Evolutionary conservation across 768 basidiomycete genomes (phyloP).

Genomic region (Pleurotus tuoliensis): DNA sequence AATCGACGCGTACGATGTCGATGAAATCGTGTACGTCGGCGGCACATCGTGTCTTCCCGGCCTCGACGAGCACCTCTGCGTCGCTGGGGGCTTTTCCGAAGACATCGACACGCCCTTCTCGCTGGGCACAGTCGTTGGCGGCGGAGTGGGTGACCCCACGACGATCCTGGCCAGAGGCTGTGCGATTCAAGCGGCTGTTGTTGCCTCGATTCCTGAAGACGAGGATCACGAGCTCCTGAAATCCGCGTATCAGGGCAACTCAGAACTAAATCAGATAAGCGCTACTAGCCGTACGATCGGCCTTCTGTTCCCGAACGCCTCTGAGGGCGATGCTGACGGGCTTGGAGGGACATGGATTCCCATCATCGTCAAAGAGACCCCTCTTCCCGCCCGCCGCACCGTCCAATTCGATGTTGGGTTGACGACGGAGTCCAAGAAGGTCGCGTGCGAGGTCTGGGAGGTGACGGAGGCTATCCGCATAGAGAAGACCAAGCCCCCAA

Average conservation of each 20-base stretch:
- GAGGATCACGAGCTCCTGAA: slow-evolving; percentile 48
- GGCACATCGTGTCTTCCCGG: slow-evolving; percentile 74
- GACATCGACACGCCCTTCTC: slow-evolving; percentile 63
- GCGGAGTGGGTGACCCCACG: slow-evolving; percentile 73
- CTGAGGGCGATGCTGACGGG: slow-evolving; percentile 32
- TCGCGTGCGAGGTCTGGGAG: slow-evolving; percentile 78
- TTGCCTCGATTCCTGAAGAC: slow-evolving; percentile 44
- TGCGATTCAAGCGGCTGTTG: slow-evolving; percentile 66
- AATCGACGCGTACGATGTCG: slow-evolving; percentile 63
- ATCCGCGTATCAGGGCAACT: slow-evolving; percentile 43
- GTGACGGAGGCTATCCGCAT: slow-evolving; percentile 62
- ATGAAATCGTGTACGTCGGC: slow-evolving; percentile 79
- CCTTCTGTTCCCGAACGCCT: slow-evolving; percentile 54
- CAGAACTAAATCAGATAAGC: slow-evolving; percentile 37
- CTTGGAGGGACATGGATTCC: slow-evolving; percentile 66
- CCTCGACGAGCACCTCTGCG: slow-evolving; percentile 54
- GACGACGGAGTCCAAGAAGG: slow-evolving; percentile 33
- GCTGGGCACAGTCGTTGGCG: slow-evolving; percentile 63
- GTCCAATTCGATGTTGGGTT: slow-evolving; percentile 57
- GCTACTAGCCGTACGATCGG: slow-evolving; percentile 66
- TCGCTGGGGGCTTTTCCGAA: slow-evolving; percentile 52
- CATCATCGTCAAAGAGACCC: slow-evolving; percentile 66
- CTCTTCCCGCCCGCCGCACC: slow-evolving; percentile 61
- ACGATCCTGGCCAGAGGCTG: slow-evolving; percentile 75
- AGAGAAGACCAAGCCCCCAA: slow-evolving; percentile 50